Conservation (phyloP, 441 rosid species). For the Adansonia rubrostipa region DNA sequence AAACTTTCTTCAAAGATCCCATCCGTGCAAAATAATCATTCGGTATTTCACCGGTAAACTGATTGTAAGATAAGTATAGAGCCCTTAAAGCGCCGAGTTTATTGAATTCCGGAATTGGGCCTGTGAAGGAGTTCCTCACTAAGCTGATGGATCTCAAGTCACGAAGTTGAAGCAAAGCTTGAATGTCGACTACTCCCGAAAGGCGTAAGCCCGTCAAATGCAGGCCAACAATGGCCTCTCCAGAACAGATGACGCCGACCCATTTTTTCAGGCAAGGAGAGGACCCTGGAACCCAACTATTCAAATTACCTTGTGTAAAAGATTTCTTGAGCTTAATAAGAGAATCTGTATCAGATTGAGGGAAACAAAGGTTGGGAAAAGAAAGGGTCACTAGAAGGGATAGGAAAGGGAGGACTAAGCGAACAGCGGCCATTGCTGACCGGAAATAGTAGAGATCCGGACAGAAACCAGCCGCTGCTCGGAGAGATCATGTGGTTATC, state of each 20-base stretch:
- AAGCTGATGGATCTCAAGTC: slow-evolving; percentile 63
- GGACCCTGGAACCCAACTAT: slow-evolving; percentile 56
- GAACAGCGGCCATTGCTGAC: slow-evolving; percentile 32
- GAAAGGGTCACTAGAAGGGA: slow-evolving; percentile 27
- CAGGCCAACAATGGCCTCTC: slow-evolving; percentile 56
- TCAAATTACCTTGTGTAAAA: slow-evolving; percentile 38
- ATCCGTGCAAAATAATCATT: slow-evolving; percentile 52
- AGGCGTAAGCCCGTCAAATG: slow-evolving; percentile 56
- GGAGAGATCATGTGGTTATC: slow-evolving; percentile 33
- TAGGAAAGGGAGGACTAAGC: slow-evolving; percentile 8
- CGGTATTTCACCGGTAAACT: slow-evolving; percentile 66
- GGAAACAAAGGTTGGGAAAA: slow-evolving; percentile 25
- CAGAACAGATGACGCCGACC: slow-evolving; percentile 65
- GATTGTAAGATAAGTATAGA: slow-evolving; percentile 54
- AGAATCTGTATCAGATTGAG: slow-evolving; percentile 47
- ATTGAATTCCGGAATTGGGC: slow-evolving; percentile 68
- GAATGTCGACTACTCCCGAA: slow-evolving; percentile 54
- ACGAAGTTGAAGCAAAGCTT: slow-evolving; percentile 45
- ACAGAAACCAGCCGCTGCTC: slow-evolving; percentile 49
- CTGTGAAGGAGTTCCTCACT: slow-evolving; percentile 58
- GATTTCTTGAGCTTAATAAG: slow-evolving; percentile 59
- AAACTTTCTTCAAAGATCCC: slow-evolving; percentile 62
- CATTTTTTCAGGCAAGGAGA: slow-evolving; percentile 61
- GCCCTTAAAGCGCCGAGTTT: slow-evolving; percentile 56
- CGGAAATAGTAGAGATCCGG: slow-evolving; percentile 38